Conservation (phyloP, 345 rosid species). For the Raphanus raphanistrum region DNA sequence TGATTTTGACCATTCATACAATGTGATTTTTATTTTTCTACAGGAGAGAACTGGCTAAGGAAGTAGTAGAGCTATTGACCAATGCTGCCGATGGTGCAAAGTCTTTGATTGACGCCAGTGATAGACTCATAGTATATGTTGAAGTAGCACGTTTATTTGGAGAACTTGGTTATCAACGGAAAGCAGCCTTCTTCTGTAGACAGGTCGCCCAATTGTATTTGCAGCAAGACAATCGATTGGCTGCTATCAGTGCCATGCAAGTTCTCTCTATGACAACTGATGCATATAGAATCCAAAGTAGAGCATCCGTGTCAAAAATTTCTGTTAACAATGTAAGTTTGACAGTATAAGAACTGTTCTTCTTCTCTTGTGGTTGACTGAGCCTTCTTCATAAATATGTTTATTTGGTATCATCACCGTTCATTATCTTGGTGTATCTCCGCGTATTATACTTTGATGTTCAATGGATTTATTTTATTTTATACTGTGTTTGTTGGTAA, state of each 20-base stretch:
- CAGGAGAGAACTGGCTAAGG: conserved; percentile 88
- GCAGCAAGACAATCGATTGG: conserved; percentile 88
- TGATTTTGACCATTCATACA: conserved; percentile 12
- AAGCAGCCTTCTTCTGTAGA: conserved; percentile 98
- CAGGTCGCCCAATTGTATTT: conserved; percentile 95
- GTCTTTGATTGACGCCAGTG: conserved; percentile 91
- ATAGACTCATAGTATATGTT: conserved; percentile 79
- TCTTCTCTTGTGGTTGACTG: conserved; percentile 11
- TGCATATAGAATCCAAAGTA: conserved; percentile 90
- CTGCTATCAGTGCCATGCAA: conserved; percentile 97
- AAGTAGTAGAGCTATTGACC: conserved; percentile 84
- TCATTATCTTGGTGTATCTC: conserved; percentile 10
- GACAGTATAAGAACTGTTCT: conserved; percentile 4
- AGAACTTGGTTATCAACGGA: conserved; percentile 83
- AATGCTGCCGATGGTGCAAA: conserved; percentile 97
- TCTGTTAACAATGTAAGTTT: conserved; percentile 50
- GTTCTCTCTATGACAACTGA: conserved; percentile 90
- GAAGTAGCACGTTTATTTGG: conserved; percentile 97
- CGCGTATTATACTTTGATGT: not conserved
- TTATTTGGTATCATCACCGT: not conserved
- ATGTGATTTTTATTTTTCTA: conserved; percentile 31
- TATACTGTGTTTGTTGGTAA: conserved; percentile 27
- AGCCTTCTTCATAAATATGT: conserved; percentile 17
- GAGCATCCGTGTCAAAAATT: conserved; percentile 64
- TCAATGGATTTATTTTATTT: not conserved